phyloP scores from a whole-genome alignment of 106 monocot genomes.

The Acorus calamus region DNA sequence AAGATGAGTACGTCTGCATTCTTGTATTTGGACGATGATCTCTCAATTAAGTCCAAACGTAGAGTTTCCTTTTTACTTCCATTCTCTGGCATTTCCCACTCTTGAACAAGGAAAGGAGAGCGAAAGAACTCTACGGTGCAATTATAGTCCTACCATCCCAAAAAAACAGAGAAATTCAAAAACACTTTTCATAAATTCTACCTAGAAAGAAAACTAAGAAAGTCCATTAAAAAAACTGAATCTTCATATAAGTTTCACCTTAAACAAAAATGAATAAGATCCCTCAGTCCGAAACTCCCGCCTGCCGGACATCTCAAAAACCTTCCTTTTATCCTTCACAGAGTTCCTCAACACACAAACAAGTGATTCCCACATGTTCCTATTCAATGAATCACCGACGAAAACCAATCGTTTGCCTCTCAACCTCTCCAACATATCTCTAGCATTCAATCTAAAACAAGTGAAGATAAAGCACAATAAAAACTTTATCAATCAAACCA shows the following conservation, averaged over 20 bases:
- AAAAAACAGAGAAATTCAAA: neutral
- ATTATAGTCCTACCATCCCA: constrained; percentile 21
- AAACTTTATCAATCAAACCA: neutral
- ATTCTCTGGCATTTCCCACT: constrained; percentile 7
- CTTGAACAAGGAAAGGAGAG: constrained; percentile 37
- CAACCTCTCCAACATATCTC: constrained; percentile 31
- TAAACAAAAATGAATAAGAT: too few relatives aligned
- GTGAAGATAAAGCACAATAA: neutral
- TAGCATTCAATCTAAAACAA: constrained; percentile 18
- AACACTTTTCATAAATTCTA: too few relatives aligned
- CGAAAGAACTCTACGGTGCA: constrained; percentile 39
- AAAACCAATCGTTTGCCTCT: constrained; percentile 33
- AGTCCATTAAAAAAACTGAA: too few relatives aligned
- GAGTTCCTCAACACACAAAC: constrained; percentile 30
- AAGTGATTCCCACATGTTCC: constrained; percentile 54
- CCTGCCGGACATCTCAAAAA: constrained; percentile 21
- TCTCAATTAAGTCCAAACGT: constrained; percentile 14
- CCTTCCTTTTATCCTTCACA: constrained; percentile 2
- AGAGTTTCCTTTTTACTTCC: constrained; percentile 27
- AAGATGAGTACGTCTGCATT: constrained; percentile 21
- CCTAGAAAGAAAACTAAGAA: too few relatives aligned
- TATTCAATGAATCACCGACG: constrained; percentile 39
- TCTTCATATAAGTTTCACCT: too few relatives aligned
- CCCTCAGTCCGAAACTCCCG: constrained; percentile 21
- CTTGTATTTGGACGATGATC: constrained; percentile 7